Evolutionary conservation across 768 basidiomycete genomes (phyloP), one percentile per base, ranked within the genome.

Genomic region (Amanita brunnescens): DNA sequence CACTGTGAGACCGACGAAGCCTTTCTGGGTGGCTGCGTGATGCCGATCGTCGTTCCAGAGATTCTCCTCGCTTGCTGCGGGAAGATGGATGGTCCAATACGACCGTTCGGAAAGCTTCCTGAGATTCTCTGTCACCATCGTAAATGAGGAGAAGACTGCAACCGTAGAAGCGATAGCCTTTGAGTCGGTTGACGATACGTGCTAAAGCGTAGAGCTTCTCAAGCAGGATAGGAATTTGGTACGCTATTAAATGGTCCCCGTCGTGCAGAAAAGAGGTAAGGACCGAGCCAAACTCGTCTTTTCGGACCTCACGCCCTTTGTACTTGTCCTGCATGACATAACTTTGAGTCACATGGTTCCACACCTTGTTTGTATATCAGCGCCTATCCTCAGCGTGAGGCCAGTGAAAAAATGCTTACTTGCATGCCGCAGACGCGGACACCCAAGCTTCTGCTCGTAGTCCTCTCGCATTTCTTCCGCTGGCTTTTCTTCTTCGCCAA

Each of bases 341-440:
- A 20, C 85, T 81, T 59, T 90, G 80, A 23, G 85, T 85, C 54
- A 71, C 75, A 59, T 82, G 78, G 68, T 98, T 90, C 93, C 93
- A 99, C 16, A 97, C 91, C 95, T 98, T 47, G 49, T 51, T 51
- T 16, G 41, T 29, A 42, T 49, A 52, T 39, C 45, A 37, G 52
- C 49, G 44, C 24, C 56, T 45, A 45, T 52, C 51, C 54, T 16
- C 26, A 14, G 26, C 7, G 43, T 51, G 49, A 30, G 43, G 35
- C 9, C 38, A 48, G 23, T 33, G 9, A 32, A 53, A 16, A 41
- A 42, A 53, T 49, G 67, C 87, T 70, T 60, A 94, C 95, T 84
- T 99, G 96, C 93, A 98, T 97, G 4, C 96, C 96, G 65, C 96
- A 99, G 49, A 98, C 83, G 56, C 96, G 78, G 16, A 95, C 90